phyloP scores from a whole-genome alignment of 176 grass and related monocot species.

The Triticum dicoccoides region DNA sequence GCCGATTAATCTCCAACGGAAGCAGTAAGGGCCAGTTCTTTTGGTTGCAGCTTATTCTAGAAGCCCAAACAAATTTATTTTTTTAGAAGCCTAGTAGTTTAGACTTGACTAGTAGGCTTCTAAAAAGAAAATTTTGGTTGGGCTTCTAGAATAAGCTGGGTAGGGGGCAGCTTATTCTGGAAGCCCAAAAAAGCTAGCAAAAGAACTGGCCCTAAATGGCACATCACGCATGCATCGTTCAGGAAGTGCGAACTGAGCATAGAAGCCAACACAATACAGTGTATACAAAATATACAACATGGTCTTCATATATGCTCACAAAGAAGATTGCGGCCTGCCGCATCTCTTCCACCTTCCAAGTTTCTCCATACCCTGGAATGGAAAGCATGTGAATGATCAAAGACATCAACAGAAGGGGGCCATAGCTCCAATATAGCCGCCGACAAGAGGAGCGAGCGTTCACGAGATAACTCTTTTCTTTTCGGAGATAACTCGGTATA shows the following conservation, averaged over 20 bases:
- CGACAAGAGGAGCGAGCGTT: not conserved
- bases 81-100: too few relatives aligned
- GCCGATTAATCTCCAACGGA: not conserved
- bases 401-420: not conserved
- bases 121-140: too few relatives aligned
- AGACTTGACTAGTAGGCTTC: too few relatives aligned
- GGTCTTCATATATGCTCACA: conserved; percentile 26
- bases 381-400: conserved; percentile 8
- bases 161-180: too few relatives aligned
- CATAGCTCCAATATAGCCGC: not conserved
- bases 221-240: not conserved
- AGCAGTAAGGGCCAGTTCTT: too few relatives aligned
- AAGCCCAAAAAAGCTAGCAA: too few relatives aligned
- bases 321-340: conserved; percentile 23
- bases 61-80: too few relatives aligned
- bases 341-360: conserved; percentile 69
- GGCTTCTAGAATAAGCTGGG: too few relatives aligned
- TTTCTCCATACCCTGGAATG: conserved; percentile 60
- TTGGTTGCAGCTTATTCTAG: too few relatives aligned
- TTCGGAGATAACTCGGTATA: not conserved
- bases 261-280: not conserved
- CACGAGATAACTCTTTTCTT: not conserved
- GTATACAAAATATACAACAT: not conserved
- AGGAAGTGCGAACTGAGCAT: not conserved
- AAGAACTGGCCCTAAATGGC: too few relatives aligned